Conservation (phyloP, 2,329 filamentous ascomycete genomes). For the Keithomyces neogunnii region DNA sequence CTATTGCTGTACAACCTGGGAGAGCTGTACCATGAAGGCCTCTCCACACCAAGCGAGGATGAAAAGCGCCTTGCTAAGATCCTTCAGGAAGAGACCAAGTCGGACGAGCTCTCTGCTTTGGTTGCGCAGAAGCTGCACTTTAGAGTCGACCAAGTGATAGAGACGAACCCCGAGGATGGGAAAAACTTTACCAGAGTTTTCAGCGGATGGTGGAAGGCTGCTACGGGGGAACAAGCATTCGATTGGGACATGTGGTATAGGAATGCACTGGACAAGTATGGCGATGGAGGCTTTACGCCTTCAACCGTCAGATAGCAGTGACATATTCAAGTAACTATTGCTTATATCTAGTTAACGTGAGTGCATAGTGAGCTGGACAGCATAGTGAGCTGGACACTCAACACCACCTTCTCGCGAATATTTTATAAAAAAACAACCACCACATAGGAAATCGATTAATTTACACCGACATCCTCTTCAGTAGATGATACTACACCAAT, state of each 20-base stretch:
- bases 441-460: not conserved
- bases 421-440: not conserved
- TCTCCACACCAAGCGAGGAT: conserved; percentile 5
- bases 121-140: conserved; percentile 6
- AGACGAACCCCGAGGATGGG: conserved; percentile 5
- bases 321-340: no score
- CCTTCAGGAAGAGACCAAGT: conserved; percentile 5
- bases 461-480: not conserved
- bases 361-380: no score
- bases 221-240: conserved; percentile 5
- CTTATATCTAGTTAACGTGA: no score
- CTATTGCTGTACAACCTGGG: conserved; percentile 5
- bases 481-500: not conserved
- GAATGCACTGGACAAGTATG: conserved; percentile 6
- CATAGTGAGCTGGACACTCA: no score
- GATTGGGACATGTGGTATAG: conserved; percentile 6
- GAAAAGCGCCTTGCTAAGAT: conserved; percentile 6
- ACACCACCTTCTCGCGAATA: no score
- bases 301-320: not conserved
- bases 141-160: conserved; percentile 5
- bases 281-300: conserved; percentile 6
- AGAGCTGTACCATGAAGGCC: conserved; percentile 5
- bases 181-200: conserved; percentile 6
- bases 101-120: conserved; percentile 4
- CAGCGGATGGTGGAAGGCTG: conserved; percentile 6